A percentile compares a stretch with the other conserved stretches of the same genome.
Conservation (phyloP, 2,329 filamentous ascomycete species). For the Ophiostoma perfectum region DNA sequence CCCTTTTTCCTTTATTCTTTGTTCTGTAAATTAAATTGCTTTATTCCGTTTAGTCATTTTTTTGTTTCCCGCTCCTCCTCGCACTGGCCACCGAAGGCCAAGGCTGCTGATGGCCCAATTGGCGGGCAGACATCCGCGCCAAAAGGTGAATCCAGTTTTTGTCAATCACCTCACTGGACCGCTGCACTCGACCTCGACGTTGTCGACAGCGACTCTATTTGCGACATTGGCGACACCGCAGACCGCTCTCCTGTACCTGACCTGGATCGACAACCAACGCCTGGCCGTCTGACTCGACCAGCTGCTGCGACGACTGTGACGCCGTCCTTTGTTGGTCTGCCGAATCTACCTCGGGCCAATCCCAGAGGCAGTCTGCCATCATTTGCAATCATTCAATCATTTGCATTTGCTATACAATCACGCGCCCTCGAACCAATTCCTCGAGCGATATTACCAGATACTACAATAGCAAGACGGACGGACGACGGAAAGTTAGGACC, state of each 20-base stretch:
- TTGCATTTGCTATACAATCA: not conserved
- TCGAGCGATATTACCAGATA: not conserved
- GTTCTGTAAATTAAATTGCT: not conserved
- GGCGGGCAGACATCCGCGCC: slow-evolving; percentile 10
- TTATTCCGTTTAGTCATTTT: not conserved
- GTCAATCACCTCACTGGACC: slow-evolving; percentile 12
- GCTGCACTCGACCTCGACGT: not conserved
- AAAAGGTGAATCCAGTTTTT: slow-evolving; percentile 5
- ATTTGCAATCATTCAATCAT: too few relatives aligned
- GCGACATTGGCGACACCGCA: too few relatives aligned
- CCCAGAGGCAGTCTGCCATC: too few relatives aligned
- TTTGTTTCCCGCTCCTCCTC: too few relatives aligned
- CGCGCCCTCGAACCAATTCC: not conserved
- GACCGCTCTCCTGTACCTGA: not conserved
- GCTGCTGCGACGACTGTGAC: too few relatives aligned
- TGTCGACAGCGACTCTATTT: not conserved
- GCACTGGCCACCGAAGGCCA: too few relatives aligned
- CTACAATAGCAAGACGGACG: not conserved
- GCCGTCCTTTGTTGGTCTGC: not conserved
- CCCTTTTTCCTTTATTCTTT: not conserved
- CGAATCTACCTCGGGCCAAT: not conserved
- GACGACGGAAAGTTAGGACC: too few relatives aligned
- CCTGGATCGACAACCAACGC: not conserved
- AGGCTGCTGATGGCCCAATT: not conserved
- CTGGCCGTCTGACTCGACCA: too few relatives aligned